phyloP scores from a whole-genome alignment of 768 basidiomycete species.

The Lactarius deliciosus region DNA sequence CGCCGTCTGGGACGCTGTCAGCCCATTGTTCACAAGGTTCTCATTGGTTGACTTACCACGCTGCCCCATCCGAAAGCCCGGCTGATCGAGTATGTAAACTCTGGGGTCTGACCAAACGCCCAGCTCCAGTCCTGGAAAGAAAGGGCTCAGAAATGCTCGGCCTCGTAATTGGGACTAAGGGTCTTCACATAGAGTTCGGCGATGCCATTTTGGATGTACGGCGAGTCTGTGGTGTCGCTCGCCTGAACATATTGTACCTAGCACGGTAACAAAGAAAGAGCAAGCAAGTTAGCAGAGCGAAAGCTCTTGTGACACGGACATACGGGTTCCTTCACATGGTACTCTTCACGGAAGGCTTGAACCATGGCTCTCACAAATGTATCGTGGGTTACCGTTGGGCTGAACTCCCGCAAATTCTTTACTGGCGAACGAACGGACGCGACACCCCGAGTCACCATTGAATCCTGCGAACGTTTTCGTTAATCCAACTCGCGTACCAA shows the following conservation, averaged over 20 bases:
- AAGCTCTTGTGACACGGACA: not conserved
- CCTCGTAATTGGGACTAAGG: not conserved
- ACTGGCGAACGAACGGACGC: slow-evolving; percentile 93
- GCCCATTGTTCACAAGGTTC: slow-evolving; percentile 3
- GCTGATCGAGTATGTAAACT: slow-evolving; percentile 69
- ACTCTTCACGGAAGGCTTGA: slow-evolving; percentile 62
- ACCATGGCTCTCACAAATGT: slow-evolving; percentile 69
- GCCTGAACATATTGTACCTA: slow-evolving; percentile 30
- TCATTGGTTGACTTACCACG: slow-evolving; percentile 38
- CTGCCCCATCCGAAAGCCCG: slow-evolving; percentile 42
- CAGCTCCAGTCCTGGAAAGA: slow-evolving; percentile 81
- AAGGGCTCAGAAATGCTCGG: not conserved
- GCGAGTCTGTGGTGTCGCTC: slow-evolving; percentile 49
- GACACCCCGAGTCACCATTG: slow-evolving; percentile 82
- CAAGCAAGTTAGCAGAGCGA: not conserved
- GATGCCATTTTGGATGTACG: slow-evolving; percentile 68
- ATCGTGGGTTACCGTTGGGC: slow-evolving; percentile 57
- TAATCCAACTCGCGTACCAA: not conserved
- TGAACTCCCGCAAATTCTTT: slow-evolving; percentile 68
- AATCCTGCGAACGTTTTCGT: slow-evolving; percentile 47
- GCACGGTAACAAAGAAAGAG: not conserved
- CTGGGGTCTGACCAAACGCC: slow-evolving; percentile 90
- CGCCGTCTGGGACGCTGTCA: slow-evolving; percentile 38
- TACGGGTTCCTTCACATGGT: slow-evolving; percentile 43
- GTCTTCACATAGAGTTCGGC: slow-evolving; percentile 64